Percentiles rank a stretch among this genome's conserved stretches.
Evolutionary conservation across 2,329 filamentous ascomycete species (phyloP).

Genomic region (Alternaria gaisen): DNA sequence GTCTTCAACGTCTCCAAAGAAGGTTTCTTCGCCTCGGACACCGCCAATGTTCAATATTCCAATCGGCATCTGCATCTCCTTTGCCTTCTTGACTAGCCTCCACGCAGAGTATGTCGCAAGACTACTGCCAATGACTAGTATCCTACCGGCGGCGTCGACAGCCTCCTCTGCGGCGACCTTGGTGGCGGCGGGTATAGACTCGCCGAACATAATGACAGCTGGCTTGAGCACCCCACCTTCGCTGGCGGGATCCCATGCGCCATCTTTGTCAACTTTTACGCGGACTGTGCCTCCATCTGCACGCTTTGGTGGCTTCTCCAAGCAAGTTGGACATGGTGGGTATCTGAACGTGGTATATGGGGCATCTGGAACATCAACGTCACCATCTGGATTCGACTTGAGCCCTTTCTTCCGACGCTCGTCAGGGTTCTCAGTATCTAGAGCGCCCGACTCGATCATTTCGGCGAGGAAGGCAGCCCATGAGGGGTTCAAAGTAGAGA

Average conservation of each 20-base stretch:
- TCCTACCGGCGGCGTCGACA: constrained; percentile 74
- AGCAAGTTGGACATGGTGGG: constrained; percentile 84
- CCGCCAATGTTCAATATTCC: constrained; percentile 89
- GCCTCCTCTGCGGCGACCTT: constrained; percentile 81
- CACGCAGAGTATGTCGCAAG: constrained; percentile 96
- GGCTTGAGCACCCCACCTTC: constrained; percentile 85
- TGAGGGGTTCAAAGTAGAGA: constrained; percentile 81
- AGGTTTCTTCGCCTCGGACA: constrained; percentile 77
- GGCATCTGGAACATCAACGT: constrained; percentile 87
- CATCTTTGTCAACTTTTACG: constrained; percentile 79
- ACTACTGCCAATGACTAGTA: constrained; percentile 87
- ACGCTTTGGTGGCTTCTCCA: constrained; percentile 69
- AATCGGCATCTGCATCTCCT: constrained; percentile 83
- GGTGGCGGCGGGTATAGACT: constrained; percentile 75
- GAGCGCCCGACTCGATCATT: constrained; percentile 75
- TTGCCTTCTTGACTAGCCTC: constrained; percentile 84
- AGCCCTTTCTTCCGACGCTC: constrained; percentile 74
- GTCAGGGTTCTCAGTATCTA: constrained; percentile 78
- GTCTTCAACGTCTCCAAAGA: constrained; percentile 68
- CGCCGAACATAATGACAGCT: constrained; percentile 95
- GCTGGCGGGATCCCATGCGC: constrained; percentile 69
- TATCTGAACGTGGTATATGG: constrained; percentile 92
- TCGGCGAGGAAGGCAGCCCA: constrained; percentile 82
- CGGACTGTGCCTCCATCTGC: constrained; percentile 58
- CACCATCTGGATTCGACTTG: constrained; percentile 90